Conservation (phyloP, 108 stramenopile genomes). For the Tribonema minus region DNA sequence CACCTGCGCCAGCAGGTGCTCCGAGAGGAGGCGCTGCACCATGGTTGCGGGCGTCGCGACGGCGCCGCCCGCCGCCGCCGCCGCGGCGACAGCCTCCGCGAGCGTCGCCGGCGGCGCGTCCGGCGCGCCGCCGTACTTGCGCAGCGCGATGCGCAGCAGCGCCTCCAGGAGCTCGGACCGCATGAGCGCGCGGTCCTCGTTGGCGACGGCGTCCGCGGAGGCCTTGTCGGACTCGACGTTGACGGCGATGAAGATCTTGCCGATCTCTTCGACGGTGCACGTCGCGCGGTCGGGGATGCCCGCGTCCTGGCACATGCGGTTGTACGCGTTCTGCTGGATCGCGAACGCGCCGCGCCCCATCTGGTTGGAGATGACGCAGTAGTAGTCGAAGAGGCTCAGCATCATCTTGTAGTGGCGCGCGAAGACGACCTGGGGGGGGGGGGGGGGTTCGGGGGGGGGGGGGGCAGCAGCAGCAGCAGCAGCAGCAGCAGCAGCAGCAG, state of each 20-base stretch:
- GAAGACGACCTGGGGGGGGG: background rate
- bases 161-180: conserved; percentile 48
- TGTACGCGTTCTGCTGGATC: conserved; percentile 17
- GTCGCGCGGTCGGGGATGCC: conserved; percentile 1
- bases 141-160: conserved; percentile 34
- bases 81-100: too few relatives aligned
- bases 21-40: background rate
- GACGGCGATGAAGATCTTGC: conserved; percentile 27
- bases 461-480: too few relatives aligned
- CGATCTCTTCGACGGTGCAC: conserved; percentile 27
- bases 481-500: too few relatives aligned
- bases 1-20: conserved; percentile 1
- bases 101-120: background rate
- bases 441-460: background rate
- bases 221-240: conserved; percentile 30
- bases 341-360: conserved; percentile 21
- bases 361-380: conserved; percentile 12
- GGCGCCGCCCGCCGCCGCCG: too few relatives aligned
- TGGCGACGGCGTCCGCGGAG: conserved; percentile 17
- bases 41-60: background rate
- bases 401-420: conserved; percentile 13
- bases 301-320: conserved; percentile 27
- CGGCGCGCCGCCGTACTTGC: conserved; percentile 29
- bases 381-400: conserved; percentile 22
- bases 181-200: conserved; percentile 48